Evolutionary conservation across 1,284 basidiomycete genomes (phyloP), one percentile per base, ranked within the genome.

Genomic region (Leucocoprinus gongylophorus): DNA sequence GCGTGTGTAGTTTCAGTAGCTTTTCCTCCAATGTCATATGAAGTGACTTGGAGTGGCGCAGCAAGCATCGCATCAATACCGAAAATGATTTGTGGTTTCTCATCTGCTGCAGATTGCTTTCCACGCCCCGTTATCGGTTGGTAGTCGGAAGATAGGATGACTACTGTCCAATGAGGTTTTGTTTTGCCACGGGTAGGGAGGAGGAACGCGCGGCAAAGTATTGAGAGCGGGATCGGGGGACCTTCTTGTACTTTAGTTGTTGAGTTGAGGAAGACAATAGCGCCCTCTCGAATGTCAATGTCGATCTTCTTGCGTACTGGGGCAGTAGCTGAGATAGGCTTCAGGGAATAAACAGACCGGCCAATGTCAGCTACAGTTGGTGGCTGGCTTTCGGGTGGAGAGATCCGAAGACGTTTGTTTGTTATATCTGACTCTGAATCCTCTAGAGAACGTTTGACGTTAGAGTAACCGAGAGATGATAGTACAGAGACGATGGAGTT

Each of bases 291-390:
- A 38, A 85, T 66, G 13, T 74, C 75, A 56, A 87, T 73, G 59
- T 85, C 76, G 20, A 82, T 74, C 57, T 85, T 85, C 67, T 83
- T 85, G 46, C 85, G 79, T 38, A 86, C 62, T n/a, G 85, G 84
- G 0, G 83, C 78, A 9, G 80, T 79, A 10, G 75, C 69, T 20
- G 83, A 85, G 45, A 86, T 64, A 23, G 76, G 65, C 33, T 81
- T 78, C 5, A 86, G 67, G 2, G 78, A 78, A 65, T 74, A 81
- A 5, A 76, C 56, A 0, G 79, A 72, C 0, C 76, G 74, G 46
- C 51, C 46, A 12, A 32, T 17, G 20, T 23, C 33, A 7, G 30
- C n/a, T 10, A 20, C 38, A 43, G 26, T 30, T 12, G 40, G n/a
- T 29, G 51, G 15, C 26, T 8, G 30, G 26, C 3, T 37, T 48